Evolutionary conservation across 495 filamentous ascomycete species (phyloP).

Genomic region (Ramalina peruviana): DNA sequence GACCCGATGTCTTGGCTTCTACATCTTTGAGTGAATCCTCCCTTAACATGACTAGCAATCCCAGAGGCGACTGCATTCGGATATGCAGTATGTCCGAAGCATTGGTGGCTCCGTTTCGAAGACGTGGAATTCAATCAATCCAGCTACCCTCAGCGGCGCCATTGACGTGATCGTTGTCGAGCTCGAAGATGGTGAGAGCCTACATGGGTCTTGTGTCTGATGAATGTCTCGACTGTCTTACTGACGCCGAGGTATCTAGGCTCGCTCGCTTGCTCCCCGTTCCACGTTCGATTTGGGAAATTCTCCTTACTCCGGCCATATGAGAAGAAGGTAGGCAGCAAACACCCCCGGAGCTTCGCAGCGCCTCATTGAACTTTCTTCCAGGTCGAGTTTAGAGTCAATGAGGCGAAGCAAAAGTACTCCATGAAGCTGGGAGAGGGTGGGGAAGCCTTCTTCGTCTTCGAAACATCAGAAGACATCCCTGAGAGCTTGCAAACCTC

Average conservation of each 20-base stretch:
- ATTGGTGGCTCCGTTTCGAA: constrained; percentile 92
- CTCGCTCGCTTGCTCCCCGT: constrained; percentile 80
- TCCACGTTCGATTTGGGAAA: constrained; percentile 98
- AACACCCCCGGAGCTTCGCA: not conserved
- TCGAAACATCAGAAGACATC: constrained; percentile 81
- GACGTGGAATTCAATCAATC: constrained; percentile 99
- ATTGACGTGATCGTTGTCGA: constrained; percentile 99
- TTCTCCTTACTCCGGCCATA: constrained; percentile 89
- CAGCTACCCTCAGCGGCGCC: constrained; percentile 88
- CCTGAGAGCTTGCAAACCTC: constrained; percentile 87
- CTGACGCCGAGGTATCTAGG: constrained; percentile 23
- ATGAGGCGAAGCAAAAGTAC: constrained; percentile 79
- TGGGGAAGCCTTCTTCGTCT: constrained; percentile 96
- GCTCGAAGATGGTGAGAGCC: constrained; percentile 68
- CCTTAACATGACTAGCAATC: too few species aligned
- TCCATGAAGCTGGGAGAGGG: constrained; percentile 97
- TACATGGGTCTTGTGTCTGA: not conserved
- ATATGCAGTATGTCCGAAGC: constrained; percentile 96
- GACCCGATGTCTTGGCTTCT: too few species aligned
- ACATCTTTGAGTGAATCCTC: too few species aligned
- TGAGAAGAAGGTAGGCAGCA: constrained; percentile 71
- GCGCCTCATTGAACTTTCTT: constrained; percentile 12
- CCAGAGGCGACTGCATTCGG: constrained; percentile 7
- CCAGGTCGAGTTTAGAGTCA: constrained; percentile 89
- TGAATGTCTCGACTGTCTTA: not conserved